Evolutionary conservation across 768 basidiomycete genomes (phyloP).

Genomic region (Obba rivulosa): DNA sequence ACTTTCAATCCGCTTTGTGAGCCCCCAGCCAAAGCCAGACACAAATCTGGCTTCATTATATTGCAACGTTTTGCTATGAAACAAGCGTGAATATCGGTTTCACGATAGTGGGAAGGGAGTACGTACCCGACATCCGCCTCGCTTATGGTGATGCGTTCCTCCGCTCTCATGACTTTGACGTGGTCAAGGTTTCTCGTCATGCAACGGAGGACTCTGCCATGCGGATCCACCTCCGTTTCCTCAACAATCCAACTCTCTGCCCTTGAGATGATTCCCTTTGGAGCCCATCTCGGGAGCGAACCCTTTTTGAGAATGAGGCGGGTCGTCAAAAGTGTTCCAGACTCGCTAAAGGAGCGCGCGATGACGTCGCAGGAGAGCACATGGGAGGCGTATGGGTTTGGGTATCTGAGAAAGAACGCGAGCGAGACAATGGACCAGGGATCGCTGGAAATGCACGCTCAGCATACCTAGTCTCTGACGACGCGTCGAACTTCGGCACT

Average conservation of each 20-base stretch:
- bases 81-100: not conserved
- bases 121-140: slow-evolving; percentile 68
- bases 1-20: slow-evolving; percentile 81
- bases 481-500: slow-evolving; percentile 19
- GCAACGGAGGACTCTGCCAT: slow-evolving; percentile 70
- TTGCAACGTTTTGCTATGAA: slow-evolving; percentile 68
- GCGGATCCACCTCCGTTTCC: slow-evolving; percentile 88
- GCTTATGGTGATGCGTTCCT: slow-evolving; percentile 72
- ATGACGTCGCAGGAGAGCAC: slow-evolving; percentile 95
- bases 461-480: not conserved
- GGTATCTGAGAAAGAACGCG: slow-evolving; percentile 93
- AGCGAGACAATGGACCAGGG: slow-evolving; percentile 90
- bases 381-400: slow-evolving; percentile 91
- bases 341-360: slow-evolving; percentile 66
- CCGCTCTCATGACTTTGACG: slow-evolving; percentile 89
- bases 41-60: slow-evolving; percentile 81
- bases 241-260: slow-evolving; percentile 94
- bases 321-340: slow-evolving; percentile 77
- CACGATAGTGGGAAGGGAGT: not conserved
- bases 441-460: slow-evolving; percentile 51
- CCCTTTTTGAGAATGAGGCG: slow-evolving; percentile 91
- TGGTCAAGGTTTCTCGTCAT: slow-evolving; percentile 89
- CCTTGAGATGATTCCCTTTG: slow-evolving; percentile 72
- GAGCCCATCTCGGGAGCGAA: slow-evolving; percentile 89
- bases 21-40: slow-evolving; percentile 89